Evolutionary conservation across 768 basidiomycete genomes (phyloP), one percentile per base, ranked within the genome.

Genomic region (Rhodotorula paludigena): DNA sequence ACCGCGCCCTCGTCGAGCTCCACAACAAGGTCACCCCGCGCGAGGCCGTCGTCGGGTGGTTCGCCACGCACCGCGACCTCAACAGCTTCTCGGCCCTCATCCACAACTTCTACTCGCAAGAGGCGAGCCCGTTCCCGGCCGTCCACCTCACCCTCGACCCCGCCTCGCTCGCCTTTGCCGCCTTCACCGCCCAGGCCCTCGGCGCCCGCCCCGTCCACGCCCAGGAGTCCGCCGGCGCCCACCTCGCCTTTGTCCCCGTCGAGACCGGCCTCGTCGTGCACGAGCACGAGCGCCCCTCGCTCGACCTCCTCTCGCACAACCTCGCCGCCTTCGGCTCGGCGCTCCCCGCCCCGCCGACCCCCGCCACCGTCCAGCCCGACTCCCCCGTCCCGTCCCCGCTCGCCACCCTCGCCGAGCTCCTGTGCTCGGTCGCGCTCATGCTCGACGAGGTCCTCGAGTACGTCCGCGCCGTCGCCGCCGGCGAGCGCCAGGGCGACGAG

Each of bases 1-100:
- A 93, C 77, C 86, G 87, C 72, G 85, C 86, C 48, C 91, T 97
- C 89, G 89, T 89, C 75, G 92, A 97, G 68, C 82, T 97, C 57
- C 86, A 90, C 79, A 85, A 86, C 77, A 90, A 85, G 78, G 89
- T 87, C 56, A 88, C 85, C 77, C 86, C 89, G 36, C 88, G 87
- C 77, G 91, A 94, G 78, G 85, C 86, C 57, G 92, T 97, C 72
- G 91, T 98, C 48, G 94, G 94, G 73, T 98, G 94, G 94, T 96
- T 92, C 80, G 91, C 92, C 32, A 96, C 94, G 2, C 89, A 90
- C 65, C 87, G 89, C 20, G 85, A 85, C 72, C 83, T 97, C 63
- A 93, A 93, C 80, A 90, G 90, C 12, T 93, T 92, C 81, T 93
- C 93, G 35, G 92, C 94, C 18, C 84, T 98, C 73, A 93, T 98